A percentile compares a stretch with the other conserved stretches of the same genome.
These are phyloP conservation scores for Vigna mungo DNA, from an alignment of 306 rosid species.

Conservation along the genomic window DNA sequence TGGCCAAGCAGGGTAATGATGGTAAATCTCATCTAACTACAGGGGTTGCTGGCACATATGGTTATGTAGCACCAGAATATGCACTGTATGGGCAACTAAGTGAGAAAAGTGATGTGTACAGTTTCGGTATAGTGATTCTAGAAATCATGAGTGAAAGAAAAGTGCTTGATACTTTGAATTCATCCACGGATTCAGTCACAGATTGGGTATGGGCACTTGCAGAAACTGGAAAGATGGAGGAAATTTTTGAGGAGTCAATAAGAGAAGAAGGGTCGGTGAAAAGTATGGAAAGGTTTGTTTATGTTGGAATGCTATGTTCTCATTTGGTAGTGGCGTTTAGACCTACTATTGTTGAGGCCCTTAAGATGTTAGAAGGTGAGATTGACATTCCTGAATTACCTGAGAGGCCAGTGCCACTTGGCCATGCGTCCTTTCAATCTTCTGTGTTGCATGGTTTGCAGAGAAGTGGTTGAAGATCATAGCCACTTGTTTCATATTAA, in stretches of 20 bases:
- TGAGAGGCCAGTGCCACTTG: conserved; percentile 78
- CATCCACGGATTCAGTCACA: conserved; percentile 58
- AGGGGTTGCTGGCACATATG: conserved; percentile 82
- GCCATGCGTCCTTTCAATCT: conserved; percentile 67
- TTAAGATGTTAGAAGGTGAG: conserved; percentile 87
- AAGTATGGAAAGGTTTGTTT: conserved; percentile 80
- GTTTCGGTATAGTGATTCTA: conserved; percentile 81
- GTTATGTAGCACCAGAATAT: conserved; percentile 86
- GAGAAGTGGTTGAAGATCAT: conserved; percentile 50
- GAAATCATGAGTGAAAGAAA: conserved; percentile 84
- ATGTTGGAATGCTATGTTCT: conserved; percentile 85
- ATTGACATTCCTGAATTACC: conserved; percentile 79
- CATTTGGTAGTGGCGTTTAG: conserved; percentile 90
- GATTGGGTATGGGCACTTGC: conserved; percentile 88
- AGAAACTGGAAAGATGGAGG: conserved; percentile 61
- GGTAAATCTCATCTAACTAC: conserved; percentile 79
- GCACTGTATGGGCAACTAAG: conserved; percentile 82
- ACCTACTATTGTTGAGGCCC: conserved; percentile 81
- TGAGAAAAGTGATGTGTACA: conserved; percentile 80
- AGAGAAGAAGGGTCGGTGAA: conserved; percentile 68
- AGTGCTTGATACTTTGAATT: conserved; percentile 64
- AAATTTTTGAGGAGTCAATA: conserved; percentile 56
- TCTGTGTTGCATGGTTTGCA: conserved; percentile 47
- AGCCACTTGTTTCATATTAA: conserved; percentile 30
- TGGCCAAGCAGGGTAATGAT: conserved; percentile 72